Evolutionary conservation across 495 filamentous ascomycete genomes (phyloP), one percentile per base, ranked within the genome.

Genomic region (Penicillium atrosanguineum): DNA sequence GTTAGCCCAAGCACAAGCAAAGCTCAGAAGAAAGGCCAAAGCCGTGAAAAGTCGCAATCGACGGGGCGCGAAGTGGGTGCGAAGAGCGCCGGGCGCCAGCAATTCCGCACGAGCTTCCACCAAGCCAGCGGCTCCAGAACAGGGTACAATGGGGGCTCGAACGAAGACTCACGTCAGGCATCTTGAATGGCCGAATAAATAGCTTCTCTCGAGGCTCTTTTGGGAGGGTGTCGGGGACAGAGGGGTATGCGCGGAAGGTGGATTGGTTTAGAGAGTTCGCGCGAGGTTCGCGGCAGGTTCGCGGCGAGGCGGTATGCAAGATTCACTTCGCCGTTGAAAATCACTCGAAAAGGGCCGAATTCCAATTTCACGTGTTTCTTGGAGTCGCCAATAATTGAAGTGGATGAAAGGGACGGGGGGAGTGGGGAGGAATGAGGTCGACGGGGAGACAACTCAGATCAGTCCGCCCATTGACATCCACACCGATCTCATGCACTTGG

Each of bases 111-210:
- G 1, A 34, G n/a, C 12, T 23, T 34, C 41, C 16, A 34, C 31
- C 9, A 31, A 25, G 20, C 15, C 16, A 19, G 38, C 16, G 6
- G 21, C 20, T 3, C 39, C 28, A 11, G 18, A 19, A 14, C 12
- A 14, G 1, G 28, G n/a, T 7, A 44, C 34, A 26, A 37, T 16
- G 40, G 1, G 43, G 31, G 14, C 15, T 29, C 7, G 7, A 20
- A 25, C 3, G 3, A 40, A 31, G 50, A 75, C 75, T 70, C 56
- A 78, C 73, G 57, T 76, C 75, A 60, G 75, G 73, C 75, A 78
- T 78, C 39, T 64, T 72, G 57, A 45, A 23, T 12, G 47, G 31
- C 39, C 18, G 40, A 21, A 29, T 45, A 6, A 16, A 20, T 12
- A 18, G 18, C 19, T 26, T 46, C 29, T 23, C 19, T n/a, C 9